Conservation (phyloP, 2,329 filamentous ascomycete genomes). For the Didymellaceae sp. region DNA sequence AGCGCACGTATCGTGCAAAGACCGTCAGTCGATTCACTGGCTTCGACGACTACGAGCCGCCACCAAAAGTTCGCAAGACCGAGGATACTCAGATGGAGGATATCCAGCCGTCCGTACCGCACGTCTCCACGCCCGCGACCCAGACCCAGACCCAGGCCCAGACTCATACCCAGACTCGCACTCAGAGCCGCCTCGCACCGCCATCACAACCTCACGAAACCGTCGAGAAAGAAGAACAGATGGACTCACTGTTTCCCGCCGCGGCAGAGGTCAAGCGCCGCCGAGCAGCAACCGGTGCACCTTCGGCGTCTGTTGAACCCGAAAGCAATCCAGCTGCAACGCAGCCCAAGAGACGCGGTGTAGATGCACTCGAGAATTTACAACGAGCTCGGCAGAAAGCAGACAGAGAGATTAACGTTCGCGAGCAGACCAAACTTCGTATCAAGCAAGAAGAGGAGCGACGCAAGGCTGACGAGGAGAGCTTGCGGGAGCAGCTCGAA, state of each 20-base stretch:
- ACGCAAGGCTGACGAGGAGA: constrained; percentile 69
- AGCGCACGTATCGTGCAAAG: constrained; percentile 45
- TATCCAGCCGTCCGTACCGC: constrained; percentile 26
- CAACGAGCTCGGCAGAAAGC: constrained; percentile 53
- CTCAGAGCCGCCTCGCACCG: constrained; percentile 11
- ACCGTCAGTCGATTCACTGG: constrained; percentile 69
- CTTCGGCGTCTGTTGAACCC: constrained; percentile 38
- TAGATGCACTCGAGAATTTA: constrained; percentile 52
- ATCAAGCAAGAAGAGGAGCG: constrained; percentile 61
- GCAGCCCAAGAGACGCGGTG: constrained; percentile 26
- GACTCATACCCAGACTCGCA: constrained; percentile 16
- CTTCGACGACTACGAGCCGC: constrained; percentile 66
- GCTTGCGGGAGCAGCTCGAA: constrained; percentile 62
- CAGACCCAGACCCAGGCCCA: constrained; percentile 29
- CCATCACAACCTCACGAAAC: constrained; percentile 48
- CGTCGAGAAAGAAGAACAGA: constrained; percentile 58
- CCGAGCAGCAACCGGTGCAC: constrained; percentile 51
- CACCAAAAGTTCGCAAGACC: constrained; percentile 37
- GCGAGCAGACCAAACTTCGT: constrained; percentile 53
- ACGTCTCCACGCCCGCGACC: constrained; percentile 2
- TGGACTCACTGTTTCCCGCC: constrained; percentile 77
- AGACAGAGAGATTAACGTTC: constrained; percentile 68
- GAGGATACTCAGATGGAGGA: constrained; percentile 38
- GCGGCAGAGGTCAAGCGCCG: constrained; percentile 81
- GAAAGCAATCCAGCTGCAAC: constrained; percentile 48